phyloP scores from a whole-genome alignment of 352 stramenopile genomes.

The Hyaloperonospora brassicae region DNA sequence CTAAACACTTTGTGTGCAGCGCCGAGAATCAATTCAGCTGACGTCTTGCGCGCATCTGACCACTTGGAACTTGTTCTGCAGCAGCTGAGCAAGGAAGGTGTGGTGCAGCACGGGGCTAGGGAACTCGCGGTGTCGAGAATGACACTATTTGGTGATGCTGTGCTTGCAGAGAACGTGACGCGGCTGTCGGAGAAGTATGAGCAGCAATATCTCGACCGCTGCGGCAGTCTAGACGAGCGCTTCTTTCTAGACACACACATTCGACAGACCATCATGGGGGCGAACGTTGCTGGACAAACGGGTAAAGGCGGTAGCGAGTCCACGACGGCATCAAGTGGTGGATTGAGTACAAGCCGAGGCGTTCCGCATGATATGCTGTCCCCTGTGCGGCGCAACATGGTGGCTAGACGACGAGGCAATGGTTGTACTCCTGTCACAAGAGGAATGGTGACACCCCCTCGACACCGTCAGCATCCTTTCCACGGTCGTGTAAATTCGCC shows the following conservation, averaged over 20 bases:
- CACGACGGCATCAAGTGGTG: constrained; percentile 15
- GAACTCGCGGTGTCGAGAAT: constrained; percentile 12
- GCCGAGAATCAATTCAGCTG: constrained; percentile 36
- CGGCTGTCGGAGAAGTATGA: constrained; percentile 34
- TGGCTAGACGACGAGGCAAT: constrained; percentile 27
- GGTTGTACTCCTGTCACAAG: constrained; percentile 8
- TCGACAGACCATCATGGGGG: constrained; percentile 32
- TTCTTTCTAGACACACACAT: constrained; percentile 38
- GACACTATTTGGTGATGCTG: constrained; percentile 27
- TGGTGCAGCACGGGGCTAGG: constrained; percentile 12
- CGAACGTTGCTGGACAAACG: constrained; percentile 6
- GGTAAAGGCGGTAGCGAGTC: constrained; percentile 9
- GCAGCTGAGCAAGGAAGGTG: constrained; percentile 25
- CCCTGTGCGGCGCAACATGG: constrained; percentile 30
- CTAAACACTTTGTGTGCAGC: constrained; percentile 40
- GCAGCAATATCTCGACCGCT: constrained; percentile 35
- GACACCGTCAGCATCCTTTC: constrained; percentile 21
- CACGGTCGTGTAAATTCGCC: constrained; percentile 21
- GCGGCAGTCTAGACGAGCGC: constrained; percentile 51
- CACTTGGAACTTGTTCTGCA: constrained; percentile 38
- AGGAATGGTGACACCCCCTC: constrained; percentile 32
- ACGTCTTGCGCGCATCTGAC: constrained; percentile 35
- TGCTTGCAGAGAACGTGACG: constrained; percentile 39
- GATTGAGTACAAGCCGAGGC: constrained; percentile 8
- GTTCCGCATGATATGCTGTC: constrained; percentile 25